Percentiles rank a stretch among this genome's conserved stretches.
phyloP scores from a whole-genome alignment of 176 grass and related monocot species.

The Ampelocalamus luodianensis region DNA sequence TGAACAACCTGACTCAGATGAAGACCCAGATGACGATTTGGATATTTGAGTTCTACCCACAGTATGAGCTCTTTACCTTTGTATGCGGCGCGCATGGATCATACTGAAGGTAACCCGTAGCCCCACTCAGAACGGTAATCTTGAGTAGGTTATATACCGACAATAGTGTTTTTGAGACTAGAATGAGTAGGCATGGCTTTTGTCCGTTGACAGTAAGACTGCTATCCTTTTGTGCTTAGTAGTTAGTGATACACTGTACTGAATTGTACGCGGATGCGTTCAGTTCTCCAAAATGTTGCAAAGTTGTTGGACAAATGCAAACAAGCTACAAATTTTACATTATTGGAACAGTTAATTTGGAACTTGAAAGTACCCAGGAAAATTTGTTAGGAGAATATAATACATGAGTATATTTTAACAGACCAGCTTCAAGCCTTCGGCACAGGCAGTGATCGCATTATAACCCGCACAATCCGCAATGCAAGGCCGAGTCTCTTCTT shows the following conservation, averaged over 20 bases:
- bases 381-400: background rate
- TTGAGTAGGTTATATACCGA: background rate
- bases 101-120: constrained; percentile 4
- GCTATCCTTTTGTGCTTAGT: background rate
- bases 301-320: background rate
- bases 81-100: background rate
- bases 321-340: background rate
- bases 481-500: background rate
- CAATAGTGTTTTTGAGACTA: background rate
- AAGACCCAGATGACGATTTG: constrained; percentile 97
- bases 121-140: background rate
- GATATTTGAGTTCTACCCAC: constrained; percentile 64
- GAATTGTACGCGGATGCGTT: background rate
- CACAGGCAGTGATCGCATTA: background rate
- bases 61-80: constrained; percentile 17
- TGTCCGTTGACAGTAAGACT: background rate
- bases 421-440: background rate
- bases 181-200: background rate
- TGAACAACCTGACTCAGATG: constrained; percentile 89
- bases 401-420: background rate
- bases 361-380: background rate
- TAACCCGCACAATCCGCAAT: background rate
- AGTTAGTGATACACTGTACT: background rate
- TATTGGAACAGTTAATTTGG: background rate
- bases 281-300: background rate